phyloP scores from a whole-genome alignment of 2,329 filamentous ascomycete genomes.

The Beauveria pseudobassiana region DNA sequence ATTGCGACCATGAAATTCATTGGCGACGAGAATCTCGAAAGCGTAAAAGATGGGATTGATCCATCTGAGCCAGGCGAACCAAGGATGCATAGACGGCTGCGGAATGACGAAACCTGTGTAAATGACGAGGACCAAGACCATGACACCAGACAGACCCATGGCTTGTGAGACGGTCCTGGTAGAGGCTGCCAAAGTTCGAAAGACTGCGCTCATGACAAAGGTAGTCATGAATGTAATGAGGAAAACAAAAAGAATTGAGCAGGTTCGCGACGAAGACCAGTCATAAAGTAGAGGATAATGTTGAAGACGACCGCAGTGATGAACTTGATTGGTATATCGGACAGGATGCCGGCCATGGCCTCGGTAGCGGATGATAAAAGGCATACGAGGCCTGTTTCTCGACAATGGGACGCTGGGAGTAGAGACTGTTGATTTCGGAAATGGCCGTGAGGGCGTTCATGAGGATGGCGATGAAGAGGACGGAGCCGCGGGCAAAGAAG shows the following conservation, averaged over 20 bases:
- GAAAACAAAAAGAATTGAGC: constrained; percentile 70
- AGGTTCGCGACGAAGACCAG: constrained; percentile 47
- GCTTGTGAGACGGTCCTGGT: constrained; percentile 59
- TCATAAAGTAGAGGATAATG: constrained; percentile 50
- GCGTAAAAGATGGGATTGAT: constrained; percentile 67
- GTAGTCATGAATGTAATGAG: constrained; percentile 61
- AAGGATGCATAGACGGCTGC: constrained; percentile 55
- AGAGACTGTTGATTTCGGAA: constrained; percentile 42
- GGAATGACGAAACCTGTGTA: constrained; percentile 51
- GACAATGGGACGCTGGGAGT: constrained; percentile 38
- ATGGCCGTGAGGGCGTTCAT: constrained; percentile 53
- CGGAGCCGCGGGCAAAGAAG: constrained; percentile 47
- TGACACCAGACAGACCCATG: constrained; percentile 43
- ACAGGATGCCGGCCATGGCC: constrained; percentile 45
- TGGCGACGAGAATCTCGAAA: constrained; percentile 65
- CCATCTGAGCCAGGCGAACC: constrained; percentile 71
- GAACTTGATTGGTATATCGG: constrained; percentile 53
- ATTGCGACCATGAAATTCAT: constrained; percentile 57
- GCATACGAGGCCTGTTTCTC: constrained; percentile 42
- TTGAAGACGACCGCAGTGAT: constrained; percentile 43
- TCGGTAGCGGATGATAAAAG: constrained; percentile 45
- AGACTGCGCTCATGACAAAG: constrained; percentile 68
- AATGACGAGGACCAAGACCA: constrained; percentile 53
- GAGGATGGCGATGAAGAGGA: constrained; percentile 53
- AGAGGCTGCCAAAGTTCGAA: constrained; percentile 63